phyloP scores from a whole-genome alignment of 2,329 filamentous ascomycete genomes.

The Talaromyces sp. region DNA sequence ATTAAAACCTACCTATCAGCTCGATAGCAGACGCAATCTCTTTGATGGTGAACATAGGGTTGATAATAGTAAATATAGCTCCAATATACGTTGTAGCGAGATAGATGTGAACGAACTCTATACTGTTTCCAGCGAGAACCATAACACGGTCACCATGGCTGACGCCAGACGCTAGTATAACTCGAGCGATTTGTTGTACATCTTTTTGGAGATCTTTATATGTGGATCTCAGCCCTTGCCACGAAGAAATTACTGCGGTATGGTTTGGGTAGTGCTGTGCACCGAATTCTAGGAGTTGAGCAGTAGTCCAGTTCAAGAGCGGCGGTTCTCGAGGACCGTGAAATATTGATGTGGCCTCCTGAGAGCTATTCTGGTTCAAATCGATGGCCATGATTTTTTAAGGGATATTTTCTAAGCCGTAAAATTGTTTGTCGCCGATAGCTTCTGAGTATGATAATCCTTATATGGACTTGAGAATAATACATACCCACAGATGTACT shows the following conservation, averaged over 20 bases:
- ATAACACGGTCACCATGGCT: slow-evolving; percentile 62
- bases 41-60: slow-evolving; percentile 69
- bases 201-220: background rate
- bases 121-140: slow-evolving; percentile 60
- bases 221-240: background rate
- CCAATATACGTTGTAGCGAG: slow-evolving; percentile 62
- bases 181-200: background rate
- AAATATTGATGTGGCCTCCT: background rate
- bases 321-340: background rate
- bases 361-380: no score
- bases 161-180: slow-evolving; percentile 58
- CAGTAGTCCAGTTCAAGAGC: background rate
- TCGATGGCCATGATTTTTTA: no score
- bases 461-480: no score
- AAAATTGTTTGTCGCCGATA: no score
- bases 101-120: slow-evolving; percentile 58
- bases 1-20: background rate
- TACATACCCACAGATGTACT: no score
- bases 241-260: background rate
- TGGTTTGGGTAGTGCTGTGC: background rate
- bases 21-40: slow-evolving; percentile 44
- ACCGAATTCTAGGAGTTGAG: background rate
- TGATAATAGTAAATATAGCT: slow-evolving; percentile 63
- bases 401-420: no score
- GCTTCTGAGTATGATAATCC: no score